Percentiles rank a stretch among this genome's conserved stretches.
These are phyloP conservation scores for Arabidopsis suecica DNA, from an alignment of 345 rosid genomes.

Conservation along the genomic window DNA sequence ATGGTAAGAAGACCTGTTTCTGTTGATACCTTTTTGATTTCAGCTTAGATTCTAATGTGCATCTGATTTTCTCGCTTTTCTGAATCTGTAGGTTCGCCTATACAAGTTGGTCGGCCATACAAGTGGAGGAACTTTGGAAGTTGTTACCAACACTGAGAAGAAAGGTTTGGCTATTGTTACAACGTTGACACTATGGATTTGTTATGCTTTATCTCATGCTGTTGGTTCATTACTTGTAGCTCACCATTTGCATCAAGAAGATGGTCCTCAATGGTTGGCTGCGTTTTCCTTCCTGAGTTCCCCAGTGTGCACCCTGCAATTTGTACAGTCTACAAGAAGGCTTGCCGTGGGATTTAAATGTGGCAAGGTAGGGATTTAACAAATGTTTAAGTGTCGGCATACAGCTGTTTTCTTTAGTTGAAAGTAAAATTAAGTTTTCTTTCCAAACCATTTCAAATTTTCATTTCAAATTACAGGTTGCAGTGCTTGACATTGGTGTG, in stretches of 20 bases:
- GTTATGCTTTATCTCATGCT: conserved; percentile 34
- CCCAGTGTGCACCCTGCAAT: conserved; percentile 57
- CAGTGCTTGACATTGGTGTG: conserved; percentile 68
- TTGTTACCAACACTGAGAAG: conserved; percentile 64
- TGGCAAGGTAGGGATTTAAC: conserved; percentile 64
- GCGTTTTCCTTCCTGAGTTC: conserved; percentile 67
- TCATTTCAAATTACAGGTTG: conserved; percentile 67
- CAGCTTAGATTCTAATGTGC: conserved; percentile 14
- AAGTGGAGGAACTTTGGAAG: conserved; percentile 54
- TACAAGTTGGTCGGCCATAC: conserved; percentile 57
- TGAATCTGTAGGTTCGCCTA: conserved; percentile 60
- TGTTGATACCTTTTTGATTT: conserved; percentile 27
- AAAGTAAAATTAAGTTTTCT: conserved; percentile 15
- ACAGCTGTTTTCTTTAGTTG: conserved; percentile 12
- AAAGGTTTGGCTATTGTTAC: conserved; percentile 56
- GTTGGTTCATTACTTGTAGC: conserved; percentile 52
- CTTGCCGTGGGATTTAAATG: conserved; percentile 85
- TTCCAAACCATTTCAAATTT: conserved; percentile 34
- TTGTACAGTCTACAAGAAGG: conserved; percentile 59
- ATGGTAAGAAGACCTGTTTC: conserved; percentile 63
- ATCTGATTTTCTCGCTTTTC: conserved; percentile 43
- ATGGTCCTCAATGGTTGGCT: conserved; percentile 72
- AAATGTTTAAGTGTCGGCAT: conserved; percentile 20
- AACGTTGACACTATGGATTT: conserved; percentile 9
- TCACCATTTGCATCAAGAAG: conserved; percentile 58